These are phyloP conservation scores for Arachnopeziza araneosa DNA, from an alignment of 2,329 filamentous ascomycete species.

Conservation along the genomic window DNA sequence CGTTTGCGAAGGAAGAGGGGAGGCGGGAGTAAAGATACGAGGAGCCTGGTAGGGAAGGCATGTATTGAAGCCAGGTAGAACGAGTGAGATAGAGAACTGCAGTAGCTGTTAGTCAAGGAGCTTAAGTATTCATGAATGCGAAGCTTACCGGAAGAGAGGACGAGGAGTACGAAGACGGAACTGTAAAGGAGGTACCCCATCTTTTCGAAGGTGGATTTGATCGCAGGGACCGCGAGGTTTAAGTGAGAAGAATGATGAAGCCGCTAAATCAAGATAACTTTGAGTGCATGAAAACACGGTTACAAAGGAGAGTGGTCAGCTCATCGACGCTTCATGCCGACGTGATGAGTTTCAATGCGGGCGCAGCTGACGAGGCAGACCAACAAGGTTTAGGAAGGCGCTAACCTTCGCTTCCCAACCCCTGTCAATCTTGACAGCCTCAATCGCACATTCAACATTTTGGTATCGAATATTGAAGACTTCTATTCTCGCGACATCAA, in stretches of 20 bases:
- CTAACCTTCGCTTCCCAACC: neutral
- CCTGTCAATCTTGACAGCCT: neutral
- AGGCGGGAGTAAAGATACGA: slow-evolving; percentile 70
- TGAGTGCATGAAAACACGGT: neutral
- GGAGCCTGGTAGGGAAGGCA: slow-evolving; percentile 55
- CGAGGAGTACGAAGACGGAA: slow-evolving; percentile 64
- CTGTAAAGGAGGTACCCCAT: slow-evolving; percentile 83
- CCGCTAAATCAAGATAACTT: neutral
- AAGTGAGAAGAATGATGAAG: neutral
- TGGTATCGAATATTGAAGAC: slow-evolving; percentile 7
- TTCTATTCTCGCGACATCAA: slow-evolving; percentile 8
- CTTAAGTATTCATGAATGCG: neutral
- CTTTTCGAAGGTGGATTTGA: neutral
- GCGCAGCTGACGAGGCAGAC: slow-evolving; percentile 2
- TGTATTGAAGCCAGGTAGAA: slow-evolving; percentile 64
- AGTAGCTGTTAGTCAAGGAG: slow-evolving; percentile 7
- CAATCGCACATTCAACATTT: neutral
- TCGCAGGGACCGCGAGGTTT: neutral
- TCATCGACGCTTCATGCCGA: neutral
- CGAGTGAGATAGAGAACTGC: slow-evolving; percentile 76
- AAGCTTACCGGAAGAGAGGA: slow-evolving; percentile 61
- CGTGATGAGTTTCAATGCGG: slow-evolving; percentile 4
- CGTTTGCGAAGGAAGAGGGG: slow-evolving; percentile 69
- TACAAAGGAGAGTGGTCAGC: neutral
- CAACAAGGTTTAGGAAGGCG: neutral